Percentiles rank a stretch among this genome's conserved stretches.
phyloP scores from a whole-genome alignment of 805 yeast species.

The Komagataella pseudopastoris region DNA sequence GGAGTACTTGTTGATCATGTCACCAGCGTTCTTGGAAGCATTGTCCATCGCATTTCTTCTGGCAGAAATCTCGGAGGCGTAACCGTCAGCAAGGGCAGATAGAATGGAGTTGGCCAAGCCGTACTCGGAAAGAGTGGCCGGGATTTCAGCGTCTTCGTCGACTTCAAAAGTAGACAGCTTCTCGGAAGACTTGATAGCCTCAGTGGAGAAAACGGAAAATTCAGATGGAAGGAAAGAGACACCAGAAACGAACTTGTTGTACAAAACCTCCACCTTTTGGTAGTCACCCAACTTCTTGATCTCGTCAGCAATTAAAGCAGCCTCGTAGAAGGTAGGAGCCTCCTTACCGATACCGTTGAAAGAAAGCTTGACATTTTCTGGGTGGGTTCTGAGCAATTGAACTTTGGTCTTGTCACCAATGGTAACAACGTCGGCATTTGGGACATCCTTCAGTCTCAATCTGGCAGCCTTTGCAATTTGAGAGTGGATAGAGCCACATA shows the following conservation, averaged over 20 bases:
- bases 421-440: conserved; percentile 68
- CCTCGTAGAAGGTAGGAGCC: conserved; percentile 88
- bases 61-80: conserved; percentile 94
- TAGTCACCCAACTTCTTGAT: conserved; percentile 57
- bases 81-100: conserved; percentile 93
- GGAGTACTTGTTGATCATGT: conserved; percentile 92
- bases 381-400: conserved; percentile 76
- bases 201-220: conserved; percentile 53
- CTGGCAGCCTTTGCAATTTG: conserved; percentile 87
- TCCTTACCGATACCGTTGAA: conserved; percentile 93
- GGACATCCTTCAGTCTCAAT: conserved; percentile 42
- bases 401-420: conserved; percentile 91
- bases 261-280: conserved; percentile 66
- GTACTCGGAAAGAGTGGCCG: conserved; percentile 68
- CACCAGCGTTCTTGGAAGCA: conserved; percentile 99
- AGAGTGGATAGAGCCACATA: conserved; percentile 97
- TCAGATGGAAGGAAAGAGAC: conserved; percentile 81
- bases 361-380: conserved; percentile 54
- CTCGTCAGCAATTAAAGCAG: conserved; percentile 79
- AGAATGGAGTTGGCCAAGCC: conserved; percentile 81
- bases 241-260: conserved; percentile 79
- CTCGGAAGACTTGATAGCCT: conserved; percentile 71
- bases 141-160: conserved; percentile 53
- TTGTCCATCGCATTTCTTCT: conserved; percentile 99
- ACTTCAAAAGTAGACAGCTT: conserved; percentile 73